These are phyloP conservation scores for Dendrobium huoshanense DNA, from an alignment of 106 monocot genomes.

Conservation along the genomic window DNA sequence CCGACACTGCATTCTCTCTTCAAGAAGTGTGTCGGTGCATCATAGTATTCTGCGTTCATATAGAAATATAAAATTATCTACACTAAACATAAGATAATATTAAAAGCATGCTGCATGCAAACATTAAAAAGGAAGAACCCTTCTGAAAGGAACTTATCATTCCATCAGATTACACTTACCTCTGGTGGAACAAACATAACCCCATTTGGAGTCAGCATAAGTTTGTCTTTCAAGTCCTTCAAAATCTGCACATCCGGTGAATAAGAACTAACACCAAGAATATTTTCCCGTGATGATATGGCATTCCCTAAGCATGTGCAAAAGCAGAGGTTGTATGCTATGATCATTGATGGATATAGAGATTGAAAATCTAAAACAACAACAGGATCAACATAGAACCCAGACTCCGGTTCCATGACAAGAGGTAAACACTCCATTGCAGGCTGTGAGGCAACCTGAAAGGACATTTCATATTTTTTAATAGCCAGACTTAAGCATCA, in stretches of 20 bases:
- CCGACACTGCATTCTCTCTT: too few species aligned
- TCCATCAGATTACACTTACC: constrained; percentile 25
- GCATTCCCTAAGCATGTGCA: constrained; percentile 86
- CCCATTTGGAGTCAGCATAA: constrained; percentile 79
- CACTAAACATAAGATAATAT: neutral
- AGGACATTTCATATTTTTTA: constrained; percentile 1
- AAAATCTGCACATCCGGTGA: constrained; percentile 43
- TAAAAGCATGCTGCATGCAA: neutral
- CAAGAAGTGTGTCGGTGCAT: too few species aligned
- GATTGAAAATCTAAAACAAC: constrained; percentile 96
- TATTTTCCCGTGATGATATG: constrained; percentile 41
- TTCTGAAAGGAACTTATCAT: neutral
- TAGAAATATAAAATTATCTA: neutral
- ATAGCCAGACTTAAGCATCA: neutral
- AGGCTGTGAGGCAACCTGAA: constrained; percentile 89
- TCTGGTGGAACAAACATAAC: constrained; percentile 70
- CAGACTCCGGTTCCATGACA: constrained; percentile 97
- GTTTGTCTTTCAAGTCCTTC: constrained; percentile 38
- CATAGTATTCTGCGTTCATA: neutral
- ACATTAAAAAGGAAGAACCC: neutral
- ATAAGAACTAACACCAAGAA: constrained; percentile 83
- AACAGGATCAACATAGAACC: constrained; percentile 87
- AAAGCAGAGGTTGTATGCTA: constrained; percentile 93
- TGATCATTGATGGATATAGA: constrained; percentile 98
- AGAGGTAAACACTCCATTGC: constrained; percentile 99